Percentiles rank a stretch among this genome's conserved stretches.
Evolutionary conservation across 140 eudicot genomes (phyloP).

Genomic region (Erigeron philadelphicus): DNA sequence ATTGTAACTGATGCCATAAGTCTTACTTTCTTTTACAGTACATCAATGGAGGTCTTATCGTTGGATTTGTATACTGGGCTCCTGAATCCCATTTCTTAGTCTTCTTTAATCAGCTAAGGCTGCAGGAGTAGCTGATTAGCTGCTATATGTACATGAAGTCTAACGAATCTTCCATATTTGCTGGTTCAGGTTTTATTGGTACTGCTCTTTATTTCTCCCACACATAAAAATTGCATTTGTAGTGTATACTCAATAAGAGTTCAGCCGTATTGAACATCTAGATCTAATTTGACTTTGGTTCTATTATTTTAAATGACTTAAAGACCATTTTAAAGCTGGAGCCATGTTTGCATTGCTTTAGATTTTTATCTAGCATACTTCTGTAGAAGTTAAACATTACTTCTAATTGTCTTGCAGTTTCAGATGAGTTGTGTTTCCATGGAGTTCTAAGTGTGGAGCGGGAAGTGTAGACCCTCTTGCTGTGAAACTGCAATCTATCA

Average conservation of each 20-base stretch:
- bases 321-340: neutral
- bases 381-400: neutral
- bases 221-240: constrained; percentile 7
- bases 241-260: neutral
- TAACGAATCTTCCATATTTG: constrained; percentile 19
- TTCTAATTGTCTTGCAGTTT: constrained; percentile 21
- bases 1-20: neutral
- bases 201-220: constrained; percentile 24
- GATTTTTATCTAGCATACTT: neutral
- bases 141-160: constrained; percentile 33
- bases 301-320: neutral
- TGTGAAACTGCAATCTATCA: neutral
- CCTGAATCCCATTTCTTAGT: constrained; percentile 74
- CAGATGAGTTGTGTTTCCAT: constrained; percentile 25
- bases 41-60: constrained; percentile 69
- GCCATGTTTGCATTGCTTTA: neutral
- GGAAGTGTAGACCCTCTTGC: constrained; percentile 8
- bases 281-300: neutral
- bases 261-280: neutral
- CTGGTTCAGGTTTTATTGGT: constrained; percentile 34
- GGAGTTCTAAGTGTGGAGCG: constrained; percentile 21
- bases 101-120: constrained; percentile 74
- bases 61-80: constrained; percentile 87
- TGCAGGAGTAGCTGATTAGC: constrained; percentile 60
- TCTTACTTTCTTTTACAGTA: constrained; percentile 47